These are phyloP conservation scores for Trametes sp. DNA, from an alignment of 1,284 basidiomycete genomes.

Conservation along the genomic window DNA sequence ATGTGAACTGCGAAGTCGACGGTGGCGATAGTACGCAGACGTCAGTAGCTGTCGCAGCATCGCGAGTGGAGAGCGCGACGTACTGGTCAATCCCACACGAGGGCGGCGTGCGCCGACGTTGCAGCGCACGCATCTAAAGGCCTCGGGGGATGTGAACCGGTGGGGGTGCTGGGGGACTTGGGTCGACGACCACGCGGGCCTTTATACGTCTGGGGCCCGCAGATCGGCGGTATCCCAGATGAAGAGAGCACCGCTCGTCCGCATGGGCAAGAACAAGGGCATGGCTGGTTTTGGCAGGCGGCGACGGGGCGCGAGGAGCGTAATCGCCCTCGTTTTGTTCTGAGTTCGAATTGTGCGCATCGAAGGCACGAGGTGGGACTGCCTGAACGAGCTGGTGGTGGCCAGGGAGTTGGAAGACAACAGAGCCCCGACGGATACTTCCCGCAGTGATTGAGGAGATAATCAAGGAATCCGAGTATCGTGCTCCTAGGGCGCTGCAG, in stretches of 20 bases:
- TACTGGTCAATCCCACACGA: background rate
- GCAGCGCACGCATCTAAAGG: background rate
- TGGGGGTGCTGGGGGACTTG: background rate
- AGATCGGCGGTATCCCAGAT: background rate
- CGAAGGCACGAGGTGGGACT: background rate
- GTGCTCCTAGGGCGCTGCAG: background rate
- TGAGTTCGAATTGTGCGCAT: background rate
- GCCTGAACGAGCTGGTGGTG: background rate
- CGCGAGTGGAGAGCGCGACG: background rate
- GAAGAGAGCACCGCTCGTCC: background rate
- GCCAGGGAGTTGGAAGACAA: too few relatives aligned
- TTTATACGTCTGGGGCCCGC: background rate
- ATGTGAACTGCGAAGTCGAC: too few relatives aligned
- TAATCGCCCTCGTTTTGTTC: background rate
- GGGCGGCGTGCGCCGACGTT: background rate
- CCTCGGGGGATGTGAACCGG: background rate
- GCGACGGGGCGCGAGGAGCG: background rate
- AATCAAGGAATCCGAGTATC: too few relatives aligned
- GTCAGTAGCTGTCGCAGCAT: too few relatives aligned
- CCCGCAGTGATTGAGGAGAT: too few relatives aligned
- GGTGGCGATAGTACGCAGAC: too few relatives aligned
- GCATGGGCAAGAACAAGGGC: background rate
- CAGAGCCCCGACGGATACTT: too few relatives aligned
- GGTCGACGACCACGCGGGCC: background rate
- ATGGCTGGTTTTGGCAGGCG: background rate